Base-by-base conservation (phyloP, 2,329 filamentous ascomycete species). In the Fusarium succisae region DNA sequence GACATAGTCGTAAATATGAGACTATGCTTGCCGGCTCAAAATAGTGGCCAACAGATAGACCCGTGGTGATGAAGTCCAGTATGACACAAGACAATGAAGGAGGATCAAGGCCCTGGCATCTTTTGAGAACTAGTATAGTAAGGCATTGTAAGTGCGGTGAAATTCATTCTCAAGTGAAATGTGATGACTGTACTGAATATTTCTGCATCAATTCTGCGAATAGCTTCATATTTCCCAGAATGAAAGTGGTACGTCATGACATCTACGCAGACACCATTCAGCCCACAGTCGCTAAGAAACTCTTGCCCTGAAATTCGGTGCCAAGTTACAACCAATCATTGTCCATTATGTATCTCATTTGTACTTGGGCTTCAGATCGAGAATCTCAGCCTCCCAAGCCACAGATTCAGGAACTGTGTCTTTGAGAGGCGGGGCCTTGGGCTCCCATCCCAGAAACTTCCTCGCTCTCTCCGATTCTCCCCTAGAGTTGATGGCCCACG, bases 381-480 rank as follows among this genome's bases (percentile, higher is more conserved):
- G 69, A 38, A 63, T 76, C 75, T 81, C 80, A 8, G 83, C 85
- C 77, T 87, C 85, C 0, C 60, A 58, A 9, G 79, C 73, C 14
- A 88, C 81, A 8, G 79, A 74, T 15, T 80, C 81, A 0, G 81
- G 75, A 38, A 87, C 80, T 39, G 82, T 82, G 13, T 85, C 84
- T 75, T 81, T 79, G 18, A 88, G 64, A 18, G 78, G 75, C 14
- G 56, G 67, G 1, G 76, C 81, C 65, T 80, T 81, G 3, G 85
- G 81, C 72, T 81, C 72, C 86, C 86, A 88, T 9, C 83, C 85
- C 4, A 88, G 79, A 60, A 85, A 85, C 79, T 85, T 86, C 60
- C 74, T 81, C 11, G 86, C 86, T 39, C 86, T 80, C 63, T 79
- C 80, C 14, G 83, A 82, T 26, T 83, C 80, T 30, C 85, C 80